Evolutionary conservation across 345 rosid species (phyloP), one percentile per base, ranked within the genome.

Genomic region (Arabis hirsuta): DNA sequence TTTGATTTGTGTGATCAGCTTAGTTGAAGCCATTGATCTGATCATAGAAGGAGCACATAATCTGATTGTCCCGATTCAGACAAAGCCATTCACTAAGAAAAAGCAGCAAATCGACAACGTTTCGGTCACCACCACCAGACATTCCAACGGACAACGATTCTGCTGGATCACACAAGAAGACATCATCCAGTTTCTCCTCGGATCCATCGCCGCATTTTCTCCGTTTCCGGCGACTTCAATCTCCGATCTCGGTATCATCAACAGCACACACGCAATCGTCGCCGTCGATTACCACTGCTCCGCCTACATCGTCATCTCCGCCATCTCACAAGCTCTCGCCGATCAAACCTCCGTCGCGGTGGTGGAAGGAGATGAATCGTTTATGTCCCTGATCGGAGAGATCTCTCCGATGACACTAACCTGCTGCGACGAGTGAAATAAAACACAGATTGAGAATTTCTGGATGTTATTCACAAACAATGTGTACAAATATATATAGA

Each of bases 121-220:
- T 16, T 34, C 50, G 2, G 13, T 44, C 56, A 29, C 78, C 27
- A 84, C 85, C 6, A 43, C 64, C n/a, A n/a, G n/a, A 50, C 92
- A 87, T 76, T 90, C 85, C 62, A 56, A 82, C 51, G 96, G 93
- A 69, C 78, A 62, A 1, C 85, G 90, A 53, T 93, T 86, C 82
- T 90, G 98, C 81, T 93, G 98, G 98, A 48, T 93, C 20, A 85
- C 96, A 5, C 94, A 89, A 62, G 98, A 93, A 79, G 98, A 93
- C 73, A 81, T 93, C 57, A 71, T 94, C 71, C 81, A 90, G 13
- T 89, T 85, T 87, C 84, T 91, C 55, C 85, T 94, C 22, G 81
- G 88, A 63, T 82, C 84, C 31, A 91, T 94, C 54, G 95, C 90
- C 38, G 74, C 83, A 3, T 91, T 91, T 79, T 87, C 95, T 12